Conservation (phyloP, 2,329 filamentous ascomycete genomes). For the Teratosphaeria nubilosa region DNA sequence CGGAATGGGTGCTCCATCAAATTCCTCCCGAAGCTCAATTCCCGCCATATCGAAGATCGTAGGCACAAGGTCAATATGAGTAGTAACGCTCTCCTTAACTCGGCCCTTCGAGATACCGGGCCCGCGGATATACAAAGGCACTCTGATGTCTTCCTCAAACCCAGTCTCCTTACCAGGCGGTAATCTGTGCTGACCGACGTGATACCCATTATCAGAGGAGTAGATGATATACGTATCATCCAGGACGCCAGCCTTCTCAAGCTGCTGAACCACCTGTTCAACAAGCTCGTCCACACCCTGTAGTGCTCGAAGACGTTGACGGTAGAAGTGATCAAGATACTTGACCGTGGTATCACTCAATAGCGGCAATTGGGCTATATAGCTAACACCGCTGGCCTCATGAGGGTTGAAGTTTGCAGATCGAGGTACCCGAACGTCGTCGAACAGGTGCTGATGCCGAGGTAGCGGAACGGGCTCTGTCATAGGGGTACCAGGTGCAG, state of each 20-base stretch:
- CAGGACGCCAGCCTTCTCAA: conserved; percentile 34
- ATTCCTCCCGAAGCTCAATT: conserved; percentile 22
- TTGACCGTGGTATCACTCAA: conserved; percentile 39
- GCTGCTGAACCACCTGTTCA: conserved; percentile 32
- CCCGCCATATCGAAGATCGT: conserved; percentile 27
- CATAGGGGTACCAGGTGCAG: conserved; percentile 6
- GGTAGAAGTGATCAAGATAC: conserved; percentile 45
- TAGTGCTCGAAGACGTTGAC: conserved; percentile 38
- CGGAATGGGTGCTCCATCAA: conserved; percentile 29
- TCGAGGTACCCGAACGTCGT: conserved; percentile 49
- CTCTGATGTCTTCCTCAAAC: conserved; percentile 32
- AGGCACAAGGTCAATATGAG: conserved; percentile 32
- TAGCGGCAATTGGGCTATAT: conserved; percentile 34
- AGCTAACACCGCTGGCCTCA: conserved; percentile 36
- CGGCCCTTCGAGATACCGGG: conserved; percentile 23
- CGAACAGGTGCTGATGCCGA: conserved; percentile 53
- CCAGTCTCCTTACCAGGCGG: conserved; percentile 30
- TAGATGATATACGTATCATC: conserved; percentile 39
- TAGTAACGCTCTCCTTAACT: conserved; percentile 26
- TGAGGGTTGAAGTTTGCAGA: conserved; percentile 56
- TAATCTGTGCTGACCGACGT: conserved; percentile 28
- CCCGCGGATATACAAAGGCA: conserved; percentile 30
- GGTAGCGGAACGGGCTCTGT: conserved; percentile 26
- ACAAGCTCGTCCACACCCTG: conserved; percentile 48
- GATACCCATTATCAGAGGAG: conserved; percentile 31